These are phyloP conservation scores for Pleoardoris graminearum DNA, from an alignment of 2,329 filamentous ascomycete genomes.

Conservation along the genomic window DNA sequence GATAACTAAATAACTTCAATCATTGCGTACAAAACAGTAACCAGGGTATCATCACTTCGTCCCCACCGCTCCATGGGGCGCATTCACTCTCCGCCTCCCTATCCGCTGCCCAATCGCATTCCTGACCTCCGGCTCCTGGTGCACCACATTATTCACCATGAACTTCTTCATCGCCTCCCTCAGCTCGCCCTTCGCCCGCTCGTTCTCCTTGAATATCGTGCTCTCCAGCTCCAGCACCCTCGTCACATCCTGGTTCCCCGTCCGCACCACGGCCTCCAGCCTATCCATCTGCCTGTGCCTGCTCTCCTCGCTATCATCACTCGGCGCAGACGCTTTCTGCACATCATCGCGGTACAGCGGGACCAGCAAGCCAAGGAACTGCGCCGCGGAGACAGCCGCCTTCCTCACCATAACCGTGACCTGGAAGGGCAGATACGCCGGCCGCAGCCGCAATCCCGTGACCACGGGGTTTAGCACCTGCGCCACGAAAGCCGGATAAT, in stretches of 20 bases:
- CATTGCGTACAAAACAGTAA: too few relatives aligned
- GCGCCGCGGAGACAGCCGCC: conserved; percentile 67
- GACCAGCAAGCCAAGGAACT: conserved; percentile 41
- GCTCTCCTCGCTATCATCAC: conserved; percentile 36
- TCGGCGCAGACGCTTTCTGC: conserved; percentile 19
- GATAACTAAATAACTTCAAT: too few relatives aligned
- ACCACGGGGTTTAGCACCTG: conserved; percentile 55
- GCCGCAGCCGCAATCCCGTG: conserved; percentile 49
- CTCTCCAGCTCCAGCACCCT: conserved; percentile 77
- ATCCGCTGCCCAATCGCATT: conserved; percentile 74
- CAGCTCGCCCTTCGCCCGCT: conserved; percentile 62
- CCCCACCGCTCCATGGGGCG: conserved; percentile 60
- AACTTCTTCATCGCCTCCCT: conserved; percentile 79
- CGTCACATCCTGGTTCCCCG: conserved; percentile 69
- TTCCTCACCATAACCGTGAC: conserved; percentile 75
- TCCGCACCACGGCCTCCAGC: conserved; percentile 62
- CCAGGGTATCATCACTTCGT: conserved; percentile 22
- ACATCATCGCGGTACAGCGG: conserved; percentile 41
- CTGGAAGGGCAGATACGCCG: conserved; percentile 83
- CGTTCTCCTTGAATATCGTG: conserved; percentile 77
- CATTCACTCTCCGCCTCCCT: conserved; percentile 64
- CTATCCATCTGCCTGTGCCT: conserved; percentile 66
- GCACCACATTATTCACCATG: conserved; percentile 76
- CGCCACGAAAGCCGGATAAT: conserved; percentile 49
- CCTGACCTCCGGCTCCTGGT: conserved; percentile 78